Base-by-base conservation (phyloP, 139 green algal species). In the Picochlorum sp. region DNA sequence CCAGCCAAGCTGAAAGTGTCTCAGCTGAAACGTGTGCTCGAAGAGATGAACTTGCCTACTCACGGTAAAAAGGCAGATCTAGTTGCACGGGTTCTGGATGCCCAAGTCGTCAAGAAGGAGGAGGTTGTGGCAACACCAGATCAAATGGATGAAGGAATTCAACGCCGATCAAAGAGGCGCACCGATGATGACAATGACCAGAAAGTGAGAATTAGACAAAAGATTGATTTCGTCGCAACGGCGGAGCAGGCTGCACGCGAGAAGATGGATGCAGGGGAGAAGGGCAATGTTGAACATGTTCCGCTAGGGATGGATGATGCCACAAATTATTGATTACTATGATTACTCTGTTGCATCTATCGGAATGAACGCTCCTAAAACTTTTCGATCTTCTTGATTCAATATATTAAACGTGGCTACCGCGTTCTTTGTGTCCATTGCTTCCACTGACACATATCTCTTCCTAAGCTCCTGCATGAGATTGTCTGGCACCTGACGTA, bases 231-330 rank as follows among this genome's bases (percentile, higher is more conserved):
- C 15, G 32, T 66, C 4, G 61, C 61, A 38, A 56, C 61, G 10
- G 61, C 61, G 6, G 24, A 79, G 68, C 85, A 79, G 8, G 87
- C 87, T 6, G 84, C 78, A 16, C 20, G 45, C n/a, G 85, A 92
- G 63, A 92, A 95, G 69, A 50, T 54, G 44, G 13, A 24, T 6
- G 87, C 85, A 16, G 85, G 84, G 3, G 85, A 95, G 66, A 78
- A 71, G 34, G 60, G 80, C 6, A 73, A 80, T 18, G 85, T 95
- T 49, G 87, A 95, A 76, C 87, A 95, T 63, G 80, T 95, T 49
- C 83, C 87, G 1, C 68, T 88, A 18, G 60, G 47, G 2, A 21
- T 54, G 11, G 47, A 54, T 54, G 47, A 54, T 54, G 47, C 47
- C 16, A 54, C 47, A 26, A 21, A 20, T 9, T 9, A 54, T 54